These are phyloP conservation scores for Fallopia convolvulus DNA, from an alignment of 148 eudicot genomes.

Conservation along the genomic window DNA sequence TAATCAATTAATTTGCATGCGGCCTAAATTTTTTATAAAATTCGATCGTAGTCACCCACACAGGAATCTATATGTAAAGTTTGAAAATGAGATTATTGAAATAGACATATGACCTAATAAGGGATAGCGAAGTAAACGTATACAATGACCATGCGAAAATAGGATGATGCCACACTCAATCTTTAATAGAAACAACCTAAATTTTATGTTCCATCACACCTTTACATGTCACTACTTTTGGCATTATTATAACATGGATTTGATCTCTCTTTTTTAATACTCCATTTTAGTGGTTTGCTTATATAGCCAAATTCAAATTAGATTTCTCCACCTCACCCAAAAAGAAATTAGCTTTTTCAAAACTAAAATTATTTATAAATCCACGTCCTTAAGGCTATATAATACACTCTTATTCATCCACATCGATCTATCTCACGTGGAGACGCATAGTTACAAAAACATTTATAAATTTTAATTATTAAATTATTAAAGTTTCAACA, in stretches of 20 bases:
- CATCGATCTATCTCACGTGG: background rate
- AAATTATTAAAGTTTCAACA: background rate
- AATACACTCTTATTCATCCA: no score
- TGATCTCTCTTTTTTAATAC: background rate
- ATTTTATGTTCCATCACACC: slow-evolving; percentile 5
- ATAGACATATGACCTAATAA: background rate
- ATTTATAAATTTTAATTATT: no score
- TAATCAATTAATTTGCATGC: background rate
- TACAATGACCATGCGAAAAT: background rate
- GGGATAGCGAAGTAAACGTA: background rate
- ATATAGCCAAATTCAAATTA: background rate
- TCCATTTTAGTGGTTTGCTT: background rate
- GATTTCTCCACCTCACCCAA: background rate
- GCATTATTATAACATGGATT: background rate
- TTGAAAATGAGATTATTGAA: background rate
- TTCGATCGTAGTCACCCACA: background rate
- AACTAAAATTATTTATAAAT: no score
- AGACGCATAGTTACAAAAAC: background rate
- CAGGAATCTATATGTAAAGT: background rate
- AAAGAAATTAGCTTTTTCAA: no score
- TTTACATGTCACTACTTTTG: background rate
- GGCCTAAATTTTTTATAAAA: background rate
- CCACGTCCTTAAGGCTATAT: no score
- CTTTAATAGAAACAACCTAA: slow-evolving; percentile 8
- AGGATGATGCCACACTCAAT: slow-evolving; percentile 1